phyloP scores from a whole-genome alignment of 805 yeast species.

The Candida manassasensis region DNA sequence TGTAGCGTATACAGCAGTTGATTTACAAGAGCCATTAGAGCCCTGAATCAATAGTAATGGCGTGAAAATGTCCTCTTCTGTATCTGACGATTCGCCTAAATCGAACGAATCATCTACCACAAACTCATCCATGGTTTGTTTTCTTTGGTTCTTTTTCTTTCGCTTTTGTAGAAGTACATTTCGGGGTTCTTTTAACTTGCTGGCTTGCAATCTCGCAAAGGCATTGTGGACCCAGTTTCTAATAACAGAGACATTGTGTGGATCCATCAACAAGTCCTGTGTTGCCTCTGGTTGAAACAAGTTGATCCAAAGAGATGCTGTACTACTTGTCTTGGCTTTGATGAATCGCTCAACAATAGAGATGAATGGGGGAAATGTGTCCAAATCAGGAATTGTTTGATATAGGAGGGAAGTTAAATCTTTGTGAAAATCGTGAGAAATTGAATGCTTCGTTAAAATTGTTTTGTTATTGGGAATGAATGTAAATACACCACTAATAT shows the following conservation, averaged over 20 bases:
- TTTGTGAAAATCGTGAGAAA: neutral
- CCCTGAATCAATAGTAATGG: slow-evolving; percentile 71
- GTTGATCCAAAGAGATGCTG: slow-evolving; percentile 37
- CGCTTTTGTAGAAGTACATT: slow-evolving; percentile 21
- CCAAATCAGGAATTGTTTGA: slow-evolving; percentile 10
- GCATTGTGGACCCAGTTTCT: slow-evolving; percentile 39
- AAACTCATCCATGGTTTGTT: slow-evolving; percentile 26
- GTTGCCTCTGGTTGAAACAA: slow-evolving; percentile 37
- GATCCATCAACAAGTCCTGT: slow-evolving; percentile 31
- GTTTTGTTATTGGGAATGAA: slow-evolving; percentile 3
- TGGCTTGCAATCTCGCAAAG: slow-evolving; percentile 27
- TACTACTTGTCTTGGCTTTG: neutral
- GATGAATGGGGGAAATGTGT: slow-evolving; percentile 8
- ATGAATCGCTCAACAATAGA: slow-evolving; percentile 10
- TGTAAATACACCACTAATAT: neutral
- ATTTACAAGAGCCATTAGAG: slow-evolving; percentile 71
- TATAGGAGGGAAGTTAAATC: slow-evolving; percentile 1
- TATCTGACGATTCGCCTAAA: slow-evolving; percentile 16
- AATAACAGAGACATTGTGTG: slow-evolving; percentile 17
- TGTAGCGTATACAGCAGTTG: slow-evolving; percentile 65
- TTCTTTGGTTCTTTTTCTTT: slow-evolving; percentile 16
- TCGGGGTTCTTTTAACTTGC: slow-evolving; percentile 30
- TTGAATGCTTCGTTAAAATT: neutral
- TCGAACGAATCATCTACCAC: slow-evolving; percentile 30
- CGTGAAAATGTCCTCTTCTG: slow-evolving; percentile 41